Evolutionary conservation across 768 basidiomycete species (phyloP), one percentile per base, ranked within the genome.

Genomic region (Suillus occidentalis): DNA sequence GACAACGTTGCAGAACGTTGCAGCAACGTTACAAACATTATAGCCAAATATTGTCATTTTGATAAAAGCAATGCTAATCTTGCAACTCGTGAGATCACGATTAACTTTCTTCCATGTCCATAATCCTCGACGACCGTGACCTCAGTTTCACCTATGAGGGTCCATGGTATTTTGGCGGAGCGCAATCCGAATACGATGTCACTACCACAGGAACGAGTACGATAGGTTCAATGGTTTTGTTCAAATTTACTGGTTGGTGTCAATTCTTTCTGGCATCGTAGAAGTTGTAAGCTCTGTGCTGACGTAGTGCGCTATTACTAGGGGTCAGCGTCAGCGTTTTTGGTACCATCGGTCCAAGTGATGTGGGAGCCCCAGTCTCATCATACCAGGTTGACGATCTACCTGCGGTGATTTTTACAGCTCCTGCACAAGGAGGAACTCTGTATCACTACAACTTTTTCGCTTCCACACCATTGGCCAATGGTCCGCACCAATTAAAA

Each of bases 171-270:
- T 10, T 6, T 3, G 63, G 55, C 4, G 42, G 53, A 47, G 9
- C 8, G 22, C 12, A 18, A n/a, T 43, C 36, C 10, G 63, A 63
- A 34, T 47, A 63, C 8, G 16, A 63, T 9, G 39, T 49, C 31
- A 57, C 63, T 3, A 63, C 53, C 16, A 53, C 56, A 20, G 63
- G 56, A 40, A 63, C 63, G 28, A 45, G 7, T 36, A 36, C 42
- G 18, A 25, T 56, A 56, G 63, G 63, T 6, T 63, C 63, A n/a
- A 42, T 45, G n/a, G 63, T 43, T n/a, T 58, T 42, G 18, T 49
- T 63, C 12, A 34, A 37, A 13, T 63, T 63, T 36, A 63, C 56
- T 20, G 63, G 63, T 63, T 16, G 14, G 63, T 31, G 50, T n/a
- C 45, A 13, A 47, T n/a, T 31, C 20, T n/a, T 45, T 2, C 9